Evolutionary conservation across 768 basidiomycete species (phyloP).

Genomic region (Podaxis rugospora): DNA sequence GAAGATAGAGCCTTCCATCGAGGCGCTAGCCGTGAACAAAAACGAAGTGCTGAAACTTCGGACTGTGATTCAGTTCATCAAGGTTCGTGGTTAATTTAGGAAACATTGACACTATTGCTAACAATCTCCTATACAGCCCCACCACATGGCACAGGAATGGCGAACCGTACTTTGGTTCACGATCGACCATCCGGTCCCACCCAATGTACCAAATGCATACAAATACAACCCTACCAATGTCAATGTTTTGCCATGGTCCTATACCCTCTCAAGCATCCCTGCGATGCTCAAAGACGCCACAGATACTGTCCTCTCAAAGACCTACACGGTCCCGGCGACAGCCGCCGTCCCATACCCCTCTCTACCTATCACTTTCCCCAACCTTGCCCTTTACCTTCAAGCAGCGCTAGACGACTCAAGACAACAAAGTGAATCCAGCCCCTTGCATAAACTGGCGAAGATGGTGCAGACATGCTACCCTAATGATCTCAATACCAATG

Average conservation of each 20-base stretch:
- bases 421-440: conserved; percentile 56
- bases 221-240: conserved; percentile 58
- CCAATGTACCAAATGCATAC: conserved; percentile 34
- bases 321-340: conserved; percentile 66
- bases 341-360: conserved; percentile 57
- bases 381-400: conserved; percentile 72
- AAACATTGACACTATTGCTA: not conserved
- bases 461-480: conserved; percentile 68
- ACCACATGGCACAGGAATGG: conserved; percentile 60
- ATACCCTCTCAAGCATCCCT: conserved; percentile 55
- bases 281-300: conserved; percentile 58
- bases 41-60: conserved; percentile 54
- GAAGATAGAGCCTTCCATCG: conserved; percentile 65
- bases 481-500: conserved; percentile 25
- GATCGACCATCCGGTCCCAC: conserved; percentile 62
- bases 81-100: conserved; percentile 32
- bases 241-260: conserved; percentile 68
- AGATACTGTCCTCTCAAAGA: conserved; percentile 62
- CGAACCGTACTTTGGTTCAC: conserved; percentile 74
- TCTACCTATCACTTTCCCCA: conserved; percentile 72
- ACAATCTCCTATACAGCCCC: conserved; percentile 37
- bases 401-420: conserved; percentile 68
- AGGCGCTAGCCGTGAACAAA: conserved; percentile 56
- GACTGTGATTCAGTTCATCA: conserved; percentile 75
- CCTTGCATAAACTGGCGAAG: conserved; percentile 64